Evolutionary conservation across 768 basidiomycete genomes (phyloP).

Genomic region (Ramaria sp.): DNA sequence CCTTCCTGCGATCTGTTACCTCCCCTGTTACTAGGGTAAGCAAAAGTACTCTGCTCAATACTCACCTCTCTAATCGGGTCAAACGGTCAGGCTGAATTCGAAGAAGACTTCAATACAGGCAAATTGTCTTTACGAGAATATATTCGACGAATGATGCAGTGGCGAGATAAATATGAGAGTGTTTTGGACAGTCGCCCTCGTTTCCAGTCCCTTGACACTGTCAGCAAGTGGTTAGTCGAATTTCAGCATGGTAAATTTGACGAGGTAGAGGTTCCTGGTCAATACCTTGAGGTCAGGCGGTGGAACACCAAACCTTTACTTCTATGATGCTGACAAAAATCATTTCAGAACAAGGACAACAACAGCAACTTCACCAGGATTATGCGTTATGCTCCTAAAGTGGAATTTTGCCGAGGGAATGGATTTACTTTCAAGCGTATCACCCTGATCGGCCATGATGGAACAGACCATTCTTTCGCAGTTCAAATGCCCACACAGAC

Average conservation of each 20-base stretch:
- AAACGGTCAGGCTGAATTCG: constrained; percentile 61
- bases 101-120: constrained; percentile 77
- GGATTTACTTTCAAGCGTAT: constrained; percentile 86
- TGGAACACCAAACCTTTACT: neutral
- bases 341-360: constrained; percentile 78
- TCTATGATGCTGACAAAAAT: neutral
- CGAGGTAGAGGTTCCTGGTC: constrained; percentile 97
- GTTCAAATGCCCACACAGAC: constrained; percentile 83
- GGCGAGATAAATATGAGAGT: constrained; percentile 86
- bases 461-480: constrained; percentile 79
- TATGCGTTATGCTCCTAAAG: constrained; percentile 79
- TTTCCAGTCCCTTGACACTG: constrained; percentile 70
- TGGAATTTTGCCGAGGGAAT: constrained; percentile 81
- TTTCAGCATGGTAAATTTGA: constrained; percentile 98
- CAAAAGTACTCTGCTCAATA: no score
- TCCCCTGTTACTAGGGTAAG: constrained; percentile 6
- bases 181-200: constrained; percentile 74
- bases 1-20: constrained; percentile 7
- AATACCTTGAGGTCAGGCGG: constrained; percentile 78
- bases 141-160: constrained; percentile 78
- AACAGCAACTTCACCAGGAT: constrained; percentile 87
- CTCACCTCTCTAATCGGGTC: no score
- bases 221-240: constrained; percentile 90
- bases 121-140: constrained; percentile 80
- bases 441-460: constrained; percentile 83